Base-by-base conservation (phyloP, 2,329 filamentous ascomycete species). In the Phaeosphaeria sp. region DNA sequence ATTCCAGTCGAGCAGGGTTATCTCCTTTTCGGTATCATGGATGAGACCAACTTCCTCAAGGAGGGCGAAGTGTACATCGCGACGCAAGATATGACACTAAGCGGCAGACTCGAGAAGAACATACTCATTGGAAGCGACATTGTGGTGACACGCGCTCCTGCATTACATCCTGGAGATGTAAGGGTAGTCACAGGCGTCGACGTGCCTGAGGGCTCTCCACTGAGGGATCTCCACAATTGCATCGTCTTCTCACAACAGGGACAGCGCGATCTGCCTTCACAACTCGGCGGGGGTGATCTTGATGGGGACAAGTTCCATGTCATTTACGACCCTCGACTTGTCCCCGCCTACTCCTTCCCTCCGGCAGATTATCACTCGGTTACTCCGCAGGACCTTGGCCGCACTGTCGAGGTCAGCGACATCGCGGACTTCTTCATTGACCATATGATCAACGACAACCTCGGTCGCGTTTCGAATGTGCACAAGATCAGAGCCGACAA, bases 221-320 rank as follows among this genome's bases (percentile, higher is more conserved):
- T 96, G 1, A 77, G 78, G 1, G 70, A 80, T 0, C 81, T 93
- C 1, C 79, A 81, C 1, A 96, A 96, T 67, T 93, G 91, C 58
- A 83, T 96, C 17, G 86, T 91, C 1, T 96, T 96, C 71, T 93
- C 89, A 57, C 86, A 88, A 55, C 81, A 85, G 43, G 92, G 93
- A 0, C 24, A 66, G 0, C 86, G 92, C 17, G 92, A 96, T 68
- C 79, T 96, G 0, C 91, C 92, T 0, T 94, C 91, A 59, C 85
- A 89, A 74, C 81, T 96, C 0, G 90, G 89, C 52, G 92, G 92
- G 1, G 92, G 92, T 0, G 92, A 96, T 73, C 82, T 96, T 0
- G 92, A 95, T 63, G 92, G 92, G 0, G 93, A 97, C 72, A 78
- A 91, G 0, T 96, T 91, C 75, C 90, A 92, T 62, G 78, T 96